These are phyloP conservation scores for Rhizoclosmatium globosum DNA, from an alignment of 192 early-diverging fungal genomes.

Conservation along the genomic window DNA sequence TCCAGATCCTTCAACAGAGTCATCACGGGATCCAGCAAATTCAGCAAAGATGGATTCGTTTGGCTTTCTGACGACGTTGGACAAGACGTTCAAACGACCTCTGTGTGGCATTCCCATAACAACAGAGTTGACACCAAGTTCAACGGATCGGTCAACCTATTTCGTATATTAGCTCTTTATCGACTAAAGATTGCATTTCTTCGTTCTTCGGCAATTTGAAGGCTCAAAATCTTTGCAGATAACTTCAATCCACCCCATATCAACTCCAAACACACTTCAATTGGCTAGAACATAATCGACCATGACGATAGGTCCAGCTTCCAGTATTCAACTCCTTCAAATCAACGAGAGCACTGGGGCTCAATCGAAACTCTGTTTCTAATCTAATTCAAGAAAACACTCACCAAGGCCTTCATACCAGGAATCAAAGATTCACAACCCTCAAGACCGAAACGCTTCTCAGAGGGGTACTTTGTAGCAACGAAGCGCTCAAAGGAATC, in stretches of 20 bases:
- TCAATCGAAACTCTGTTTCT: too few relatives aligned
- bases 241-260: too few relatives aligned
- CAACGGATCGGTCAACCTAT: slow-evolving; percentile 94
- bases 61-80: slow-evolving; percentile 99
- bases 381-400: slow-evolving; percentile 34
- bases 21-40: slow-evolving; percentile 88
- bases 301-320: not conserved
- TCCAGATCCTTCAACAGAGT: slow-evolving; percentile 93
- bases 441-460: slow-evolving; percentile 98
- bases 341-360: too few relatives aligned
- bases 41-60: slow-evolving; percentile 99
- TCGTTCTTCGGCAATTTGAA: too few relatives aligned
- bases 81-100: slow-evolving; percentile 97
- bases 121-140: slow-evolving; percentile 93
- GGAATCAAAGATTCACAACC: slow-evolving; percentile 98
- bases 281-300: slow-evolving; percentile 8
- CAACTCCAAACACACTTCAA: too few relatives aligned
- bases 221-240: too few relatives aligned
- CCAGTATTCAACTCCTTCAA: too few relatives aligned
- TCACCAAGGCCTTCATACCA: slow-evolving; percentile 95
- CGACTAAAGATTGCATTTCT: too few relatives aligned
- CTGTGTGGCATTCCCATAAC: slow-evolving; percentile 99
- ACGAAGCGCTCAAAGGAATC: slow-evolving; percentile 97
- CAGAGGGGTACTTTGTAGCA: slow-evolving; percentile 94
- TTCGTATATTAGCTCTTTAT: not conserved